Evolutionary conservation across 1,284 basidiomycete species (phyloP).

Genomic region (Sporisorium exsertum): DNA sequence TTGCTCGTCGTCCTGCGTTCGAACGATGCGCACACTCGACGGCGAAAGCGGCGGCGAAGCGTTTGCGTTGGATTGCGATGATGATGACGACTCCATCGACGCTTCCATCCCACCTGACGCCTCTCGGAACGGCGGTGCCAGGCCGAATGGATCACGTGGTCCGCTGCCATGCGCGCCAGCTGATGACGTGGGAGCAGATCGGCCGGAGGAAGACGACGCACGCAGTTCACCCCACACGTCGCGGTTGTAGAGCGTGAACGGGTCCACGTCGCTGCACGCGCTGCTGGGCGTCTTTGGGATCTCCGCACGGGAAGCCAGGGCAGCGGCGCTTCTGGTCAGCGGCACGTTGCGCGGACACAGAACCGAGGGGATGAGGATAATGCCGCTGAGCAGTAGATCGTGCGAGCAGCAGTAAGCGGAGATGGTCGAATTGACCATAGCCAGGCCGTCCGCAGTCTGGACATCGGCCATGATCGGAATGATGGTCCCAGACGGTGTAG

Average conservation of each 20-base stretch:
- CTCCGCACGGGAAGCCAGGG: conserved; percentile 4
- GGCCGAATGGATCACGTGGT: conserved; percentile 30
- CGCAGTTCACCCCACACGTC: conserved; percentile 35
- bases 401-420: conserved; percentile 54
- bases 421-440: conserved; percentile 53
- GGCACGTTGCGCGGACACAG: conserved; percentile 45
- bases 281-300: conserved; percentile 33
- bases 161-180: background rate
- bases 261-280: conserved; percentile 41
- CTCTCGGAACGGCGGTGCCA: conserved; percentile 32
- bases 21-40: conserved; percentile 20
- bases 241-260: conserved; percentile 33
- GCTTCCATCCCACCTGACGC: conserved; percentile 7
- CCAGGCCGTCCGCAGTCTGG: conserved; percentile 39
- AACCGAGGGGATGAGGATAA: conserved; percentile 51
- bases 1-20: conserved; percentile 42
- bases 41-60: conserved; percentile 48
- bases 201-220: background rate
- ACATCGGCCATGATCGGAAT: conserved; percentile 58
- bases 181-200: background rate
- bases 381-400: conserved; percentile 46
- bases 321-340: conserved; percentile 20
- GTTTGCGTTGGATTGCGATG: conserved; percentile 23
- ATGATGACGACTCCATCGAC: conserved; percentile 30
- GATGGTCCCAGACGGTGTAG: conserved; percentile 37